Percentiles rank a stretch among this genome's conserved stretches.
Evolutionary conservation across 2,329 filamentous ascomycete genomes (phyloP).

Genomic region (Colletotrichum sp.): DNA sequence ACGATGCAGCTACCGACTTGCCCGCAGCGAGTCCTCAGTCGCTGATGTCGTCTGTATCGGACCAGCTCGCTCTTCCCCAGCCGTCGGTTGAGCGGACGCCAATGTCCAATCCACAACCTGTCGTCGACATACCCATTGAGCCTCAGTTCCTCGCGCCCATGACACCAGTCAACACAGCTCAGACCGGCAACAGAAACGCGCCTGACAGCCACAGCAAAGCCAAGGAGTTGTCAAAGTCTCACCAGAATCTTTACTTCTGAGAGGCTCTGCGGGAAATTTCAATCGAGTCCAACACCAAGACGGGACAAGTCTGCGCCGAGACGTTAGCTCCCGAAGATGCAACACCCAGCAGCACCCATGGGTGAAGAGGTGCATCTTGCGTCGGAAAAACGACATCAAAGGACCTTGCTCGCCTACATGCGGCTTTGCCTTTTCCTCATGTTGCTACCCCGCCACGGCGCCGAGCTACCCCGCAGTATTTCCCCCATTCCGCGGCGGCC

Average conservation of each 20-base stretch:
- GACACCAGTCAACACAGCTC: not conserved
- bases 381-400: not conserved
- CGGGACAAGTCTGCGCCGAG: not conserved
- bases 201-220: slow-evolving; percentile 4
- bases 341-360: not conserved
- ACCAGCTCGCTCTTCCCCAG: not conserved
- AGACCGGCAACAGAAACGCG: not conserved
- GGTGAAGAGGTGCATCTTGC: not conserved
- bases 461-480: slow-evolving; percentile 11
- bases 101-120: not conserved
- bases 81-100: not conserved
- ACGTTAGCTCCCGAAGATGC: not conserved
- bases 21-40: not conserved
- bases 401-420: not conserved
- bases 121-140: not conserved
- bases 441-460: not conserved
- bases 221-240: slow-evolving; percentile 5
- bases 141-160: not conserved
- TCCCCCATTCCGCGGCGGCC: slow-evolving; percentile 11
- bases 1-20: not conserved
- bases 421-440: slow-evolving; percentile 4
- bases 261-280: not conserved
- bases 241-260: slow-evolving; percentile 17
- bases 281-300: not conserved
- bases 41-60: not conserved